These are phyloP conservation scores for Globisporangium camurandrum DNA, from an alignment of 352 stramenopile genomes.

Conservation along the genomic window DNA sequence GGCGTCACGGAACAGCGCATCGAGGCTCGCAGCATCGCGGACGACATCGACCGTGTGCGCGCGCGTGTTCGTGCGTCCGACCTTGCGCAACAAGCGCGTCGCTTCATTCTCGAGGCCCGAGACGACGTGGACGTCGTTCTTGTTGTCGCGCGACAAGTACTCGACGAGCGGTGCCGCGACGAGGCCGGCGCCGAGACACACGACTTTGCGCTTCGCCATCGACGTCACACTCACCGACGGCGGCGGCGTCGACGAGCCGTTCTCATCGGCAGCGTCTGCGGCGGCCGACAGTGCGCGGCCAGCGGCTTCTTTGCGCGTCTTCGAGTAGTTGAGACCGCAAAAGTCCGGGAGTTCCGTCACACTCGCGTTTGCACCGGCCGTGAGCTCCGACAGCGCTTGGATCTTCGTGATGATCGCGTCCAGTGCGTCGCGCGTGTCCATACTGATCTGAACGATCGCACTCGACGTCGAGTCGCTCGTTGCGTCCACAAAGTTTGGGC, in stretches of 20 bases:
- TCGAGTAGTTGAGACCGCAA: slow-evolving; percentile 70
- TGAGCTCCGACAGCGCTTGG: slow-evolving; percentile 69
- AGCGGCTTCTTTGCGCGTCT: slow-evolving; percentile 54
- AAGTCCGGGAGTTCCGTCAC: slow-evolving; percentile 78
- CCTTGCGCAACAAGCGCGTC: slow-evolving; percentile 56
- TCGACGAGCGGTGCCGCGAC: slow-evolving; percentile 82
- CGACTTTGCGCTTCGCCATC: slow-evolving; percentile 69
- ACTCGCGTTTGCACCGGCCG: slow-evolving; percentile 76
- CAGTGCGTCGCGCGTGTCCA: slow-evolving; percentile 65
- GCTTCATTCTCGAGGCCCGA: slow-evolving; percentile 72
- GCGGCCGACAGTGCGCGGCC: slow-evolving; percentile 10
- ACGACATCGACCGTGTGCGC: slow-evolving; percentile 76
- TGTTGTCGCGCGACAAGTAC: slow-evolving; percentile 69
- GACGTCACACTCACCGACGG: slow-evolving; percentile 32
- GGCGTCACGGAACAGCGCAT: slow-evolving; percentile 57
- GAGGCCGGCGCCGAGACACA: slow-evolving; percentile 83
- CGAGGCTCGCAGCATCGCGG: slow-evolving; percentile 49
- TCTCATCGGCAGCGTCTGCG: no score
- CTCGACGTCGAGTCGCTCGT: slow-evolving; percentile 45
- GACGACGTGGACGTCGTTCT: slow-evolving; percentile 68
- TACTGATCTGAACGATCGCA: slow-evolving; percentile 78
- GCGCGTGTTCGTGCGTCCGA: slow-evolving; percentile 54
- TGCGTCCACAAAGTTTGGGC: slow-evolving; percentile 53
- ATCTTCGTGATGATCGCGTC: slow-evolving; percentile 86
- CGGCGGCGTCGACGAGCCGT: no score